Evolutionary conservation across 2,329 filamentous ascomycete genomes (phyloP).

Genomic region (Nemania abortiva): DNA sequence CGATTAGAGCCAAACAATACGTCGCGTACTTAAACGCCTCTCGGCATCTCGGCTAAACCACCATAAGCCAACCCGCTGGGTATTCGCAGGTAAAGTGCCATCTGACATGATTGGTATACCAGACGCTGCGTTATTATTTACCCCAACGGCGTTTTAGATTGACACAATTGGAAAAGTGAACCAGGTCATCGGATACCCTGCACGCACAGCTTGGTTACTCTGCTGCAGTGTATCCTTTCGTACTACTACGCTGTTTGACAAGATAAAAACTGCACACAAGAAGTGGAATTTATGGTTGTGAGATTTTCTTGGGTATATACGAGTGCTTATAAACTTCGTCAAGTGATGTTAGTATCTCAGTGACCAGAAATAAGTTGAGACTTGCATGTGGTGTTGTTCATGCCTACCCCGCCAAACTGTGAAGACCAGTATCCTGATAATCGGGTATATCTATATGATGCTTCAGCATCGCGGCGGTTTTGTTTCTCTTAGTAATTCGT

Average conservation of each 20-base stretch:
- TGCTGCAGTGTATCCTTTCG: constrained; percentile 5
- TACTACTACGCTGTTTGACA: background rate
- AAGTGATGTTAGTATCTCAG: background rate
- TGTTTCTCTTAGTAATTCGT: background rate
- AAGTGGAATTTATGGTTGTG: background rate
- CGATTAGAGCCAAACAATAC: background rate
- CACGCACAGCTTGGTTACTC: background rate
- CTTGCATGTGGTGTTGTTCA: no score
- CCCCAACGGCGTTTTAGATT: background rate
- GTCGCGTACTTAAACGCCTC: background rate
- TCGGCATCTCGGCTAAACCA: background rate
- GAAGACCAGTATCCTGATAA: background rate
- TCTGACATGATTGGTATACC: background rate
- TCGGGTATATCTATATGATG: background rate
- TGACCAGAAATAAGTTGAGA: background rate
- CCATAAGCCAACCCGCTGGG: background rate
- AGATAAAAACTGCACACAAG: background rate
- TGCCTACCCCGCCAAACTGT: background rate
- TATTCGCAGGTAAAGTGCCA: background rate
- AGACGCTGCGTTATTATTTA: background rate
- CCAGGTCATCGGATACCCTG: constrained; percentile 14
- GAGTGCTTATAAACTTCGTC: background rate
- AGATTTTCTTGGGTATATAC: background rate
- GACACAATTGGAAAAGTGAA: background rate
- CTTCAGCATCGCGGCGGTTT: background rate